A percentile compares a stretch with the other conserved stretches of the same genome.
Conservation (phyloP, 2,329 filamentous ascomycete genomes). For the Boeremia lycopersici region DNA sequence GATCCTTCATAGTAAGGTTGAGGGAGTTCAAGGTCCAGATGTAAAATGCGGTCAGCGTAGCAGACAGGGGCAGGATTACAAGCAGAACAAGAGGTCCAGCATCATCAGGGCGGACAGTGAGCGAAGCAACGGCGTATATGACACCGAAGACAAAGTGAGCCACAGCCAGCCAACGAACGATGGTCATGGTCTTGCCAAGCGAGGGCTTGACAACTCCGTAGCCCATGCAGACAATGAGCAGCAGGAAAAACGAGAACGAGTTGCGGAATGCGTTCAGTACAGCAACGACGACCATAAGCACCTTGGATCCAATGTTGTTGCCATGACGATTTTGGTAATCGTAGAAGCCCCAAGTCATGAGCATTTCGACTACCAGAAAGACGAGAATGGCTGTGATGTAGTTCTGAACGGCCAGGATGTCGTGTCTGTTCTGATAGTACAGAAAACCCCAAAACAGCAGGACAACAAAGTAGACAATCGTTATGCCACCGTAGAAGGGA, state of each 20-base stretch:
- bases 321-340: conserved; percentile 94
- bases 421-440: conserved; percentile 90
- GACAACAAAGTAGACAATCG: conserved; percentile 89
- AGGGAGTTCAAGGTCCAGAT: conserved; percentile 98
- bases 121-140: conserved; percentile 87
- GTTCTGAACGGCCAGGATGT: conserved; percentile 96
- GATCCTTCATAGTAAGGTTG: conserved; percentile 92
- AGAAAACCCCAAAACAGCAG: conserved; percentile 90
- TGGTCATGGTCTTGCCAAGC: conserved; percentile 91
- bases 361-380: conserved; percentile 93
- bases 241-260: conserved; percentile 96
- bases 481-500: conserved; percentile 94
- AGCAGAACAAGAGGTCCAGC: conserved; percentile 90
- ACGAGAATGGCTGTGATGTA: conserved; percentile 97
- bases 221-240: conserved; percentile 98
- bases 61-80: conserved; percentile 89
- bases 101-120: conserved; percentile 86
- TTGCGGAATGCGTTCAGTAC: conserved; percentile 92
- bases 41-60: conserved; percentile 93
- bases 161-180: conserved; percentile 86
- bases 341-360: conserved; percentile 99
- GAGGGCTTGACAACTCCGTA: conserved; percentile 97
- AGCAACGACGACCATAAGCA: conserved; percentile 87
- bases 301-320: conserved; percentile 80
- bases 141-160: conserved; percentile 95